Percentiles rank a stretch among this genome's conserved stretches.
These are phyloP conservation scores for Wolfiporia cocos DNA, from an alignment of 1,284 basidiomycete species.

Conservation along the genomic window DNA sequence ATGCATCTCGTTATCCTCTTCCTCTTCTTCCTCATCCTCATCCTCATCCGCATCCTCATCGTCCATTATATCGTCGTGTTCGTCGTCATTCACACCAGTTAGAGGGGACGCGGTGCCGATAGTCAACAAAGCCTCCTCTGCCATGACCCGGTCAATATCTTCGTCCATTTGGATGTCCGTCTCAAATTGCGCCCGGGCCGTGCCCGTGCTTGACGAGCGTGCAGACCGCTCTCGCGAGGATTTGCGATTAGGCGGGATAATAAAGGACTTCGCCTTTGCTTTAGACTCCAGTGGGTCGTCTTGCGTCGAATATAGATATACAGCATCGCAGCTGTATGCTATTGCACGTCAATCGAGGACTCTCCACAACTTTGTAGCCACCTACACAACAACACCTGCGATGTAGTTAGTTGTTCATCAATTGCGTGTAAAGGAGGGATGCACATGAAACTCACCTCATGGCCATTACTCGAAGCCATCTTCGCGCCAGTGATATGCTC, in stretches of 20 bases:
- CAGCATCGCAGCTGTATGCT: slow-evolving; percentile 76
- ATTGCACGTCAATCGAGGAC: slow-evolving; percentile 28
- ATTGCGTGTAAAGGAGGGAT: not conserved
- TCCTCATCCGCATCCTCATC: slow-evolving; percentile 20
- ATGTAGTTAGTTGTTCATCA: not conserved
- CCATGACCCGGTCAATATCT: slow-evolving; percentile 22
- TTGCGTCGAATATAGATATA: slow-evolving; percentile 76
- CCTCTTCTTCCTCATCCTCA: slow-evolving; percentile 31
- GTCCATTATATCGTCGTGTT: slow-evolving; percentile 7
- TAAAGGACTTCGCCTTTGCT: slow-evolving; percentile 6
- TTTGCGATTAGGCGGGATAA: slow-evolving; percentile 10
- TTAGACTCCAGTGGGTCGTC: slow-evolving; percentile 46
- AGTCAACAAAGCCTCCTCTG: slow-evolving; percentile 6
- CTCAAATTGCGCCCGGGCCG: not conserved
- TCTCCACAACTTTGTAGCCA: too few relatives aligned
- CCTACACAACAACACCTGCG: slow-evolving; percentile 51
- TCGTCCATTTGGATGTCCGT: slow-evolving; percentile 21
- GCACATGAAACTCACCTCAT: slow-evolving; percentile 52
- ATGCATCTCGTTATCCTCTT: slow-evolving; percentile 23
- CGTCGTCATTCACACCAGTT: slow-evolving; percentile 7
- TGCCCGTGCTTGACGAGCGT: too few relatives aligned
- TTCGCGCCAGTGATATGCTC: slow-evolving; percentile 78
- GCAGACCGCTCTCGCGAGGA: not conserved
- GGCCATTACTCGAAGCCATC: slow-evolving; percentile 71
- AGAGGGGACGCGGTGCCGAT: slow-evolving; percentile 1